These are phyloP conservation scores for Talaromyces albobiverticillius DNA, from an alignment of 2,329 filamentous ascomycete genomes.

Conservation along the genomic window DNA sequence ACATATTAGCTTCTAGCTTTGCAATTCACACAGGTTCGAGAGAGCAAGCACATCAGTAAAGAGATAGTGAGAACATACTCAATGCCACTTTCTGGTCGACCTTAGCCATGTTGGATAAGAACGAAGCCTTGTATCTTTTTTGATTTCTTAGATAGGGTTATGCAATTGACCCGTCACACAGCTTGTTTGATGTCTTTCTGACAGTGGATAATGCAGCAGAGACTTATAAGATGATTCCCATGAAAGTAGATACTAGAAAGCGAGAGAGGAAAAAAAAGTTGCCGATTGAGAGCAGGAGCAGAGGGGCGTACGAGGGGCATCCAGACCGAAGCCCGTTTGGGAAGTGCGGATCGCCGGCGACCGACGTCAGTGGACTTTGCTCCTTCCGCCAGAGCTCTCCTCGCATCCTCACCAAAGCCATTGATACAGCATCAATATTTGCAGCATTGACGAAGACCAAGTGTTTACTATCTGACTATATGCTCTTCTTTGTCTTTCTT, in stretches of 20 bases:
- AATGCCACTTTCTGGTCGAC: constrained; percentile 69
- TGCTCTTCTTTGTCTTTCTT: too few species aligned
- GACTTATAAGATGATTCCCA: too few species aligned
- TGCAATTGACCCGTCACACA: too few species aligned
- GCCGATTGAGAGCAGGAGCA: not conserved
- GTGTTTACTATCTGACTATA: too few species aligned
- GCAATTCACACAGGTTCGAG: not conserved
- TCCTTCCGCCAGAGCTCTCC: not conserved
- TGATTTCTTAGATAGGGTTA: too few species aligned
- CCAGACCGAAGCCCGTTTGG: constrained; percentile 19
- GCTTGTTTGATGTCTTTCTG: too few species aligned
- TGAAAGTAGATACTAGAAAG: not conserved
- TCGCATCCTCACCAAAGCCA: too few species aligned
- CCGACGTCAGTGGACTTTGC: constrained; percentile 34
- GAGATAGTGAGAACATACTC: constrained; percentile 48
- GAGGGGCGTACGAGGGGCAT: constrained; percentile 14
- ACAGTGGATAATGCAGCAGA: too few species aligned
- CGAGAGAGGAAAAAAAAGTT: constrained; percentile 4
- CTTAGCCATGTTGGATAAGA: constrained; percentile 55
- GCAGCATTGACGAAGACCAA: too few species aligned
- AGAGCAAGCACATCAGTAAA: not conserved
- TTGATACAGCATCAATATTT: too few species aligned
- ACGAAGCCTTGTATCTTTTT: not conserved
- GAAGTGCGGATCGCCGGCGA: constrained; percentile 29
- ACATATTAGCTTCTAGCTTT: constrained; percentile 27